A percentile compares a stretch with the other conserved stretches of the same genome.
phyloP scores from a whole-genome alignment of 257 asterid genomes.

The Orobanche coerulescens region DNA sequence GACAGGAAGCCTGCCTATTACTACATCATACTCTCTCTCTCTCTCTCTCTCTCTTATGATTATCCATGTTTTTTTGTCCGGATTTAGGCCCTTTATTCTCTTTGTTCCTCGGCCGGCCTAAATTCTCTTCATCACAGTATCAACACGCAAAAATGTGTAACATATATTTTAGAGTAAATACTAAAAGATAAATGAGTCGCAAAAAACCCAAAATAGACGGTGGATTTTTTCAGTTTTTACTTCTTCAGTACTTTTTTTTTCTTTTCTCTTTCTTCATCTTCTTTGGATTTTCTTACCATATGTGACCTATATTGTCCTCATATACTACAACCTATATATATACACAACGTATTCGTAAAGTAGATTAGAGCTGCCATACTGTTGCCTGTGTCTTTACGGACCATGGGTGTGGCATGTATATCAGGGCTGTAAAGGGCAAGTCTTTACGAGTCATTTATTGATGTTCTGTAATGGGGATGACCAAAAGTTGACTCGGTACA shows the following conservation, averaged over 20 bases:
- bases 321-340: neutral
- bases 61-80: slow-evolving; percentile 48
- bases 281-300: slow-evolving; percentile 25
- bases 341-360: neutral
- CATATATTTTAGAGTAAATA: too few relatives aligned
- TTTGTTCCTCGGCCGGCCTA: slow-evolving; percentile 30
- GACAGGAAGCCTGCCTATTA: slow-evolving; percentile 37
- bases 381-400: slow-evolving; percentile 21
- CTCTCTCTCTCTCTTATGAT: slow-evolving; percentile 36
- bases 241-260: too few relatives aligned
- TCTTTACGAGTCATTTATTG: slow-evolving; percentile 37
- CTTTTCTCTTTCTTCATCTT: neutral
- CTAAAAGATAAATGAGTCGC: slow-evolving; percentile 11
- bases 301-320: slow-evolving; percentile 14
- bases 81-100: slow-evolving; percentile 8
- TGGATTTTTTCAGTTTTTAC: too few relatives aligned
- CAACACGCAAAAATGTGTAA: too few relatives aligned
- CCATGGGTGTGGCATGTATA: slow-evolving; percentile 25
- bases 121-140: neutral
- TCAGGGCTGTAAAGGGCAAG: slow-evolving; percentile 31
- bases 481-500: slow-evolving; percentile 28
- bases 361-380: slow-evolving; percentile 21
- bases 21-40: slow-evolving; percentile 7
- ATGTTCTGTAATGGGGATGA: slow-evolving; percentile 26
- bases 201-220: slow-evolving; percentile 22